A percentile compares a stretch with the other conserved stretches of the same genome.
Conservation (phyloP, 352 stramenopile species). For the Phytopythium mirpurense region DNA sequence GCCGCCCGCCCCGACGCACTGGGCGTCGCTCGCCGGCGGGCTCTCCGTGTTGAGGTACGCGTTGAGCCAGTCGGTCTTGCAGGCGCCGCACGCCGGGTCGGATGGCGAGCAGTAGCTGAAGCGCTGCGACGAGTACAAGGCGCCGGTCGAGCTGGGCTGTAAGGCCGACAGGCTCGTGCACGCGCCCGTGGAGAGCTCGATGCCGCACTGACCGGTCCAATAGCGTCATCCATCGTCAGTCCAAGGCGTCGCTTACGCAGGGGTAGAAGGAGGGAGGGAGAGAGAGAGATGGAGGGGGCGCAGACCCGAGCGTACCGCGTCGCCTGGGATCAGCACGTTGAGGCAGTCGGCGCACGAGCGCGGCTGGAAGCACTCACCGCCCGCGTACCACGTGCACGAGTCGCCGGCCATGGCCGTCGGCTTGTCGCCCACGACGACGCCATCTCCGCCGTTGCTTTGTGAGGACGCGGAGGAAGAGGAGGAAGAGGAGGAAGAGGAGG, state of each 20-base stretch:
- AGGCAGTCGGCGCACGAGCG: conserved; percentile 28
- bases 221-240: background rate
- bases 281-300: too few species aligned
- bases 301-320: conserved; percentile 25
- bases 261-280: background rate
- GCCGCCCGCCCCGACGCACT: conserved; percentile 26
- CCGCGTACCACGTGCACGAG: conserved; percentile 18
- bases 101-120: conserved; percentile 33
- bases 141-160: conserved; percentile 1
- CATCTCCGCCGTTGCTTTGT: background rate
- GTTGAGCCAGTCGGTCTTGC: conserved; percentile 19
- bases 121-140: conserved; percentile 18
- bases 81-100: conserved; percentile 22
- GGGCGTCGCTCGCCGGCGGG: background rate
- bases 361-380: conserved; percentile 10
- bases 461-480: conserved; percentile 1
- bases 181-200: conserved; percentile 21
- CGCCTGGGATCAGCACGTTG: conserved; percentile 21
- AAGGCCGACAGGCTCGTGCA: conserved; percentile 11
- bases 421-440: background rate
- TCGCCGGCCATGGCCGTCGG: conserved; percentile 10
- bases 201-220: conserved; percentile 18
- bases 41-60: conserved; percentile 6
- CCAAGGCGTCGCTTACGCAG: too few species aligned
- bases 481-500: too few species aligned